Base-by-base conservation (phyloP, 257 asterid species). In the Galeopsis tetrahit region DNA sequence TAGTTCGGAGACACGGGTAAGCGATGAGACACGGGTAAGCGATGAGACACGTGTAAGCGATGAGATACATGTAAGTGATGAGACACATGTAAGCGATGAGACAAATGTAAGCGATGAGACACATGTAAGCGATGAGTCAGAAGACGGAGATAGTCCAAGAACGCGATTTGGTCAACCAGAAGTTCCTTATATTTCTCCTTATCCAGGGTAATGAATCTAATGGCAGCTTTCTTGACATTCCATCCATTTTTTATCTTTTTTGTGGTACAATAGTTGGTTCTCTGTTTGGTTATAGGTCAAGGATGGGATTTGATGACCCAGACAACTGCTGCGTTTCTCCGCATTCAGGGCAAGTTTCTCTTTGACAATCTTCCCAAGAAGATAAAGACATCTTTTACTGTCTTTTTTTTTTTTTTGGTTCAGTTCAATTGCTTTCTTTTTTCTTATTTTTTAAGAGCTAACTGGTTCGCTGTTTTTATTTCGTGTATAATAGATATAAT, bases 181-280 rank as follows among this genome's bases (percentile, higher is more conserved):
- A 42, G 77, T 68, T 14, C 83, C 78, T 52, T 80, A 75, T 35
- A 11, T 7, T 49, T 33, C 74, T 69, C 44, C 75, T 15, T 68
- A 68, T 28, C 55, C 83, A 34, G 86, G 88, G 92, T 87, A 82
- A 63, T 44, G 32, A 43, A 14, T 70, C 64, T 68, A 13, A 32
- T 75, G 77, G 62, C 73, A 46, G 6, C 46, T 75, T 42, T 34
- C 68, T 67, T 42, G 31, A 15, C 36, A 56, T 38, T 55, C 66
- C 64, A 5, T 11, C 65, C 42, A 46, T 14, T 38, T 43, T 62
- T 6, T 35, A 11, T 38, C 14, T 56, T 74, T 73, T 10, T 31
- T 63, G 28, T 59, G 32, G 60, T 38, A 33, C 33, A 13, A 9
- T n/a, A 40, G 10, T 79, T 33, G 32, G 13, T 58, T 69, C 6